A percentile compares a stretch with the other conserved stretches of the same genome.
These are phyloP conservation scores for Monosporascus sp. DNA, from an alignment of 2,329 filamentous ascomycete species.

Conservation along the genomic window DNA sequence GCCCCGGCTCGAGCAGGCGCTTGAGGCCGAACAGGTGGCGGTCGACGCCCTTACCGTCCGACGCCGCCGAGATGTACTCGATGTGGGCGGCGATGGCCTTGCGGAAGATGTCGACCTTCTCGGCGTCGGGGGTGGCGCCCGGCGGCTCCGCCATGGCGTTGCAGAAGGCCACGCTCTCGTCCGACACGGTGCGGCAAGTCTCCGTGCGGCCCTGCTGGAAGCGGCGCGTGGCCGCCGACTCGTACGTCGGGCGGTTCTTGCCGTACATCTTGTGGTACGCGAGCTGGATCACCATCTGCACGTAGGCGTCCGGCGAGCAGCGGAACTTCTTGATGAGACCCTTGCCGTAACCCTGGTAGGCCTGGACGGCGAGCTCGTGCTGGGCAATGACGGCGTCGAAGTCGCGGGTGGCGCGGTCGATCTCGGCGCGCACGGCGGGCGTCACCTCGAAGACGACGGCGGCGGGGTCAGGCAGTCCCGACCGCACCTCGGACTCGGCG, in stretches of 20 bases:
- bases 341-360: constrained; percentile 97
- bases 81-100: constrained; percentile 76
- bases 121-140: constrained; percentile 54
- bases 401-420: constrained; percentile 71
- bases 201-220: constrained; percentile 97
- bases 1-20: constrained; percentile 75
- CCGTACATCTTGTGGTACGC: constrained; percentile 99
- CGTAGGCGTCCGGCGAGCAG: constrained; percentile 94
- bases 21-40: constrained; percentile 96
- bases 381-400: constrained; percentile 77
- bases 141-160: constrained; percentile 71
- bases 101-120: constrained; percentile 70
- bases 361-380: constrained; percentile 89
- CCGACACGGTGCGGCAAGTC: constrained; percentile 87
- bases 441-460: constrained; percentile 74
- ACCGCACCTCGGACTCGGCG: constrained; percentile 70
- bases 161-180: constrained; percentile 89
- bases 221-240: constrained; percentile 88
- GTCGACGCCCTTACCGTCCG: constrained; percentile 90
- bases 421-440: constrained; percentile 67
- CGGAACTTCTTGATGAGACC: constrained; percentile 99
- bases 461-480: constrained; percentile 75
- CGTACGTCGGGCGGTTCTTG: constrained; percentile 95
- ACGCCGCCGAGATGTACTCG: constrained; percentile 85
- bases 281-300: constrained; percentile 97